Evolutionary conservation across 148 eudicot species (phyloP).

Genomic region (Simmondsia chinensis): DNA sequence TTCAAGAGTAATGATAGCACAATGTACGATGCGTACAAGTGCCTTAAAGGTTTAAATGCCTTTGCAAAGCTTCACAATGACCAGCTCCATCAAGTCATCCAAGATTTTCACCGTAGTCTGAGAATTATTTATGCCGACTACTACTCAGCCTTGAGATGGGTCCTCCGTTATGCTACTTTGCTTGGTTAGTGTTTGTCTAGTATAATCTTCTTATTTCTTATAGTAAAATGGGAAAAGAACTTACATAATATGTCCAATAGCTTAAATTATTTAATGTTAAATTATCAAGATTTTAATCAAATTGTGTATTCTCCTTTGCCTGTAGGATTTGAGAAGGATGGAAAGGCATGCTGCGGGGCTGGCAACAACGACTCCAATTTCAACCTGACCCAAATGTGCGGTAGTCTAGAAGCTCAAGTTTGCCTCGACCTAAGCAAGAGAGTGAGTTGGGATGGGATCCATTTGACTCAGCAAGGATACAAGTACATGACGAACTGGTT

Average conservation of each 20-base stretch:
- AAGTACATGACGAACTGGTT: not conserved
- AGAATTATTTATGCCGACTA: slow-evolving; percentile 7
- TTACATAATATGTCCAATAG: too few relatives aligned
- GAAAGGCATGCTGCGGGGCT: slow-evolving; percentile 9
- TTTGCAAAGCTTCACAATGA: not conserved
- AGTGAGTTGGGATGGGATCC: slow-evolving; percentile 12
- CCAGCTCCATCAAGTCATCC: slow-evolving; percentile 1
- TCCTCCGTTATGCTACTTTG: not conserved
- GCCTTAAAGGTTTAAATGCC: not conserved
- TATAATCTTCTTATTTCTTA: not conserved
- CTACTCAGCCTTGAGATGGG: not conserved
- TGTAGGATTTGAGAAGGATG: slow-evolving; percentile 7
- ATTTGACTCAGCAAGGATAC: slow-evolving; percentile 3
- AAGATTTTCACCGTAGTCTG: not conserved
- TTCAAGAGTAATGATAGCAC: not conserved
- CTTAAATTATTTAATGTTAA: not conserved
- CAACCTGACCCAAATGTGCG: not conserved
- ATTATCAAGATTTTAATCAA: not conserved
- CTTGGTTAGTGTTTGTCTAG: not conserved
- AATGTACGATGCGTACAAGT: not conserved
- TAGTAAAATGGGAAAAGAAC: too few relatives aligned
- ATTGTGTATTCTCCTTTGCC: not conserved
- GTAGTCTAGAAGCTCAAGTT: not conserved
- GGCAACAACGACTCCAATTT: slow-evolving; percentile 2
- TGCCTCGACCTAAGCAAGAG: not conserved